Conservation (phyloP, 345 rosid species). For the Eucalyptus tenuipes region DNA sequence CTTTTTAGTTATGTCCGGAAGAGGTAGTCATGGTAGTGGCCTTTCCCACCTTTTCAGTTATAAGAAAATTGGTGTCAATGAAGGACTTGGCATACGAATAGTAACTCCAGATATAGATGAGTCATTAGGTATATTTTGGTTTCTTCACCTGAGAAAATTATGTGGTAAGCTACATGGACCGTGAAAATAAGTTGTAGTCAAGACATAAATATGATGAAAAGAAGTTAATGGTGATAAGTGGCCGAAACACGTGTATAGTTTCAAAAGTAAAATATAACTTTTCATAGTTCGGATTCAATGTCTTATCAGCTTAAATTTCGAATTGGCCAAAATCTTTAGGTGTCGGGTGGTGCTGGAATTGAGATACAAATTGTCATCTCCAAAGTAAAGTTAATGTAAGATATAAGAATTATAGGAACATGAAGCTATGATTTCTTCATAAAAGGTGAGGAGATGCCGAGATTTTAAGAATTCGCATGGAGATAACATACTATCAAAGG, state of each 20-base stretch:
- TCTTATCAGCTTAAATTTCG: not conserved
- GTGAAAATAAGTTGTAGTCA: not conserved
- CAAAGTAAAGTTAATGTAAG: not conserved
- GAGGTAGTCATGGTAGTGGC: not conserved
- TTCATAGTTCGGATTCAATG: not conserved
- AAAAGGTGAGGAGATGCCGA: not conserved
- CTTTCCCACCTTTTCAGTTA: not conserved
- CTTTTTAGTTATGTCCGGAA: not conserved
- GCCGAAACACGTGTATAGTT: accelerated
- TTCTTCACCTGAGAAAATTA: not conserved
- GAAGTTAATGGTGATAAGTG: not conserved
- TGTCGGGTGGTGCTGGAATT: not conserved
- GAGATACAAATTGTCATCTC: not conserved
- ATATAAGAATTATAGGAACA: not conserved
- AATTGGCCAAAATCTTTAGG: not conserved
- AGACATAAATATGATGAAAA: not conserved
- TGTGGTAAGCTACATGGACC: not conserved
- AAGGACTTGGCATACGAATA: not conserved
- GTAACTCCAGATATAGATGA: not conserved
- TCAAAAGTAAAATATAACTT: not conserved
- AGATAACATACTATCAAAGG: not conserved
- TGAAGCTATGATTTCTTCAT: not conserved
- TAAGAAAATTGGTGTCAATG: not conserved
- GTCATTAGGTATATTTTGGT: not conserved
- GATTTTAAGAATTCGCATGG: not conserved